These are phyloP conservation scores for Talaromyces liani DNA, from an alignment of 495 filamentous ascomycete genomes.

Conservation along the genomic window DNA sequence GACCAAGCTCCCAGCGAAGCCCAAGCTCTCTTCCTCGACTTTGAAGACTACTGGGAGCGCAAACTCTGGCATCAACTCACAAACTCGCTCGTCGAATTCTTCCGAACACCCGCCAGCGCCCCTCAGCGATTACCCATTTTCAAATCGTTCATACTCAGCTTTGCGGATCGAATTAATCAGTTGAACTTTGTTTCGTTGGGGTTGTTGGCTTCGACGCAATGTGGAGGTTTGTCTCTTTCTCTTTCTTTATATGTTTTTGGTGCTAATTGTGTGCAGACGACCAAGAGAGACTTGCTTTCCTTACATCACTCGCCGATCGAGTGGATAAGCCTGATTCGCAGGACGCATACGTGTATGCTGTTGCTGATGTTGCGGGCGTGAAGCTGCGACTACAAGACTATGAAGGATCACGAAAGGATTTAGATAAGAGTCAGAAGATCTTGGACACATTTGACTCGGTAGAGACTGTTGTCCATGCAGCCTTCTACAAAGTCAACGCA, in stretches of 20 bases:
- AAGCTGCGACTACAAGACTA: conserved; percentile 70
- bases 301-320: conserved; percentile 73
- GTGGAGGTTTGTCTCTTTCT: conserved; percentile 53
- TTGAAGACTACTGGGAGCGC: conserved; percentile 97
- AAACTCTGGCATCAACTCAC: conserved; percentile 99
- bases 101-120: conserved; percentile 71
- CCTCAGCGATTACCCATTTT: conserved; percentile 82
- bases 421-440: conserved; percentile 79
- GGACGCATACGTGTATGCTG: conserved; percentile 93
- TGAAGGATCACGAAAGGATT: conserved; percentile 70
- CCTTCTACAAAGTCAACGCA: conserved; percentile 93
- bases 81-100: conserved; percentile 80
- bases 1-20: conserved; percentile 76
- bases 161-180: conserved; percentile 97
- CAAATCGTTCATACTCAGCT: conserved; percentile 90
- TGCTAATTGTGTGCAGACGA: conserved; percentile 50
- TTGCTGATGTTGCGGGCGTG: conserved; percentile 81
- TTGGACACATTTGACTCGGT: conserved; percentile 91
- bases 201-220: conserved; percentile 78
- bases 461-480: conserved; percentile 91
- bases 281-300: conserved; percentile 79
- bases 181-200: conserved; percentile 90
- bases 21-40: conserved; percentile 79
- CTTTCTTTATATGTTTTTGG: neutral
- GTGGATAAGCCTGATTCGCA: conserved; percentile 90